Conservation (phyloP, 495 filamentous ascomycete genomes). For the Penicillium dipodomyicola region DNA sequence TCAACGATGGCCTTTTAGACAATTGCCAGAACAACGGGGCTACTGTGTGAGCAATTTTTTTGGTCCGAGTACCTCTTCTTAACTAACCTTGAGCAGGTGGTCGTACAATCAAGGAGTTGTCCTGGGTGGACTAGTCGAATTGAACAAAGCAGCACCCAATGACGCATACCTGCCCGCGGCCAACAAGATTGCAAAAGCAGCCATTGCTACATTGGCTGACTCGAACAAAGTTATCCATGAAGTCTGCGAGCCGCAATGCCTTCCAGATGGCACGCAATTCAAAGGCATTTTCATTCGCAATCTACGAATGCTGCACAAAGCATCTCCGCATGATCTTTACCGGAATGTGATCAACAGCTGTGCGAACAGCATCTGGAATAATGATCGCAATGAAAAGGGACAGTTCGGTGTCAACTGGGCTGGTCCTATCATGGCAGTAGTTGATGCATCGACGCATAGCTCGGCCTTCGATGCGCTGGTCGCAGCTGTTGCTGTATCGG, state of each 20-base stretch:
- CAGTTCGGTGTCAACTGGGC: constrained; percentile 57
- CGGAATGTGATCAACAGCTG: constrained; percentile 56
- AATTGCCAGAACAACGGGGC: constrained; percentile 64
- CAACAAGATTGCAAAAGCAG: constrained; percentile 61
- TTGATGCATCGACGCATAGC: constrained; percentile 49
- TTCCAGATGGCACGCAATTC: constrained; percentile 64
- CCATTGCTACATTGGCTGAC: constrained; percentile 54
- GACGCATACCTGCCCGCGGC: constrained; percentile 53
- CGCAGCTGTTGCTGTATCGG: constrained; percentile 52
- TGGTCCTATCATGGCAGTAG: constrained; percentile 54
- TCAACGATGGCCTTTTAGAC: constrained; percentile 68
- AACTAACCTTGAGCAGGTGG: constrained; percentile 39
- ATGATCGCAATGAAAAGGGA: constrained; percentile 49
- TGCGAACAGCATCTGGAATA: constrained; percentile 65
- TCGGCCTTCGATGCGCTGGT: constrained; percentile 44
- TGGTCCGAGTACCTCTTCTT: background rate
- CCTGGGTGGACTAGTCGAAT: constrained; percentile 68
- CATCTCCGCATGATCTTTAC: constrained; percentile 49
- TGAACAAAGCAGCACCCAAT: constrained; percentile 55
- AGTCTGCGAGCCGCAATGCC: constrained; percentile 60
- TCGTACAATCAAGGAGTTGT: constrained; percentile 83
- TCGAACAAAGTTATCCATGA: constrained; percentile 59
- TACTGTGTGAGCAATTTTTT: constrained; percentile 36
- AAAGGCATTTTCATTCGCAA: constrained; percentile 80
- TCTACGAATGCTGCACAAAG: constrained; percentile 55